Evolutionary conservation across 2,329 filamentous ascomycete genomes (phyloP), one percentile per base, ranked within the genome.

Genomic region (Colletotrichum sp.): DNA sequence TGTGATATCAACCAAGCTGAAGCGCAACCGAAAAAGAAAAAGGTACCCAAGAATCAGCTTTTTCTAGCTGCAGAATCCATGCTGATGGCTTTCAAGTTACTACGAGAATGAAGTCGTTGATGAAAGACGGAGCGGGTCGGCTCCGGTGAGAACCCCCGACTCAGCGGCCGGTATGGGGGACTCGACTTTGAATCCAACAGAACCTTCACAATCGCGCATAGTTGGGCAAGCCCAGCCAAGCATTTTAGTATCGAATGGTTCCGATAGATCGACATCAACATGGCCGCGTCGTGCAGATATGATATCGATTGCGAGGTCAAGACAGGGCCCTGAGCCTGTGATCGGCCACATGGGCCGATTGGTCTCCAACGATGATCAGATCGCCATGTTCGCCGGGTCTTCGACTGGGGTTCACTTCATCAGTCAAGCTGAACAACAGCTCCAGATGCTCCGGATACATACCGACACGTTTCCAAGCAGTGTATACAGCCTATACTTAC

Each of bases 351-450:
- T 81, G 80, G 80, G 79, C 6, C 78, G 80, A 2, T 69, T 81
- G 3, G 78, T 81, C 3, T 66, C 66, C 7, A 77, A 81, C 49
- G 79, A 80, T 49, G 63, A 75, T 12, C 73, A 77, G 22, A 69
- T 78, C 5, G 79, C 77, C 39, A 80, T 80, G 79, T 81, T 81
- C 64, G 78, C 75, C 0, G 80, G 80, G 3, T 81, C 80, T 3
- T 79, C 80, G 3, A 81, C 80, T 2, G 80, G 80, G 4, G 80
- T 81, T 8, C 80, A 81, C 49, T 81, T 81, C 59, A 80, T 81
- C 25, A 78, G 77, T 39, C 80, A 81, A 57, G 79, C 79, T 2
- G 80, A 81, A 57, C 80, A 81, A 34, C 79, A 80, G 27, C 39
- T 81, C 12, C 79, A 81, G 19, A 77, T 80, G 65, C 77, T 77